Conservation (phyloP, 257 asterid species). For the Verbascum thapsus region DNA sequence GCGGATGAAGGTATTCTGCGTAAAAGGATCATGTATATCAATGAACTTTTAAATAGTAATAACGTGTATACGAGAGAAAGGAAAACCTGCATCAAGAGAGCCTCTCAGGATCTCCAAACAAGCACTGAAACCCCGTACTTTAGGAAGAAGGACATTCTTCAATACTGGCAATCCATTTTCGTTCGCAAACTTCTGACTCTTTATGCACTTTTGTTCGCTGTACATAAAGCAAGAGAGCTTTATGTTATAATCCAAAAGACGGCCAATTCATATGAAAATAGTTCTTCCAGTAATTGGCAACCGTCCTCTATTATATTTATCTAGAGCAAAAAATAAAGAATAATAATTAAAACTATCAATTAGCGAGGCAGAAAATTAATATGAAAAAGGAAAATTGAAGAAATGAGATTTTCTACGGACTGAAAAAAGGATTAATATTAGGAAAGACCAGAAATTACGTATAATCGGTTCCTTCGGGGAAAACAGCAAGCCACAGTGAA, state of each 20-base stretch:
- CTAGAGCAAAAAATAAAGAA: not conserved
- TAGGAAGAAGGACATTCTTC: constrained; percentile 84
- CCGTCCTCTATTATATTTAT: not conserved
- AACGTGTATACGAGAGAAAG: constrained; percentile 28
- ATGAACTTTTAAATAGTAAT: not conserved
- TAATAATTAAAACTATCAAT: not conserved
- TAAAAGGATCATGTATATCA: constrained; percentile 4
- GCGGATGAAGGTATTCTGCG: not conserved
- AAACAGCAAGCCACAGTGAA: constrained; percentile 93
- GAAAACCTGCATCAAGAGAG: constrained; percentile 85
- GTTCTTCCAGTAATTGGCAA: constrained; percentile 5
- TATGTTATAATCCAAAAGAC: constrained; percentile 10
- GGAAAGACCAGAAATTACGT: constrained; percentile 51
- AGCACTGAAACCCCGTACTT: constrained; percentile 71
- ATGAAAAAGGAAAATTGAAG: not conserved
- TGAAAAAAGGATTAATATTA: not conserved
- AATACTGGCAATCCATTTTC: constrained; percentile 82
- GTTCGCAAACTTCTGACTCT: constrained; percentile 73
- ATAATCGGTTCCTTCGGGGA: constrained; percentile 97
- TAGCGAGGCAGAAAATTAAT: not conserved
- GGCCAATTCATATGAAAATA: not conserved
- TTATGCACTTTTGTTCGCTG: constrained; percentile 83
- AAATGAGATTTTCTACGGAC: constrained; percentile 1
- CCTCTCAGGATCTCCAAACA: constrained; percentile 72
- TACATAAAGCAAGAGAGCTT: constrained; percentile 26